Evolutionary conservation across 2,329 filamentous ascomycete species (phyloP).

Genomic region (Nigrospora osmanthi): DNA sequence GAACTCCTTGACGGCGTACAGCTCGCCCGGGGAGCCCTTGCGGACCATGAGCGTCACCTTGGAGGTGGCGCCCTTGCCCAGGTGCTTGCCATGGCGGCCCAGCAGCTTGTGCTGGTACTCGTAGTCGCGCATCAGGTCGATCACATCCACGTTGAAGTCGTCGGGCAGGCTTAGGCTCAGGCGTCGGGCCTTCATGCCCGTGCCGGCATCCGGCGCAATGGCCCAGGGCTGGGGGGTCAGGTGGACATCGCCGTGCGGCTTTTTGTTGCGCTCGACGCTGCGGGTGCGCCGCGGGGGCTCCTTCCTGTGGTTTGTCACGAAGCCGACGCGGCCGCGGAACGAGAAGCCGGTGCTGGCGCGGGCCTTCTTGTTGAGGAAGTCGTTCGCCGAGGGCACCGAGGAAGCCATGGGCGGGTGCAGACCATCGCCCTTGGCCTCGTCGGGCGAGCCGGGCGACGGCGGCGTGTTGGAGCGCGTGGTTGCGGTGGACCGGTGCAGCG

Average conservation of each 20-base stretch:
- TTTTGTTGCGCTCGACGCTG: constrained; percentile 20
- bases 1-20: constrained; percentile 86
- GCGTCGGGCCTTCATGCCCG: constrained; percentile 70
- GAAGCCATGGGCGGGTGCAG: constrained; percentile 9
- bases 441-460: constrained; percentile 23
- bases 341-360: constrained; percentile 43
- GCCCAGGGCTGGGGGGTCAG: constrained; percentile 46
- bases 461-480: constrained; percentile 23
- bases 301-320: constrained; percentile 20
- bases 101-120: constrained; percentile 63
- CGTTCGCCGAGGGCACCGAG: constrained; percentile 30
- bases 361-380: constrained; percentile 42
- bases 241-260: constrained; percentile 14
- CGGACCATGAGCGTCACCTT: constrained; percentile 74
- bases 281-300: constrained; percentile 14
- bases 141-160: constrained; percentile 65
- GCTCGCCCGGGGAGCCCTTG: constrained; percentile 54
- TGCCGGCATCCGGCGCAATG: constrained; percentile 59
- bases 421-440: constrained; percentile 14
- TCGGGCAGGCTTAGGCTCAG: constrained; percentile 68
- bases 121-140: constrained; percentile 61
- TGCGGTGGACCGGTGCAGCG: constrained; percentile 17
- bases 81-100: constrained; percentile 63
- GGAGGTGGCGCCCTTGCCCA: constrained; percentile 78
- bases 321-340: constrained; percentile 40